Evolutionary conservation across 495 filamentous ascomycete genomes (phyloP).

Genomic region (Penicillium argentinense): DNA sequence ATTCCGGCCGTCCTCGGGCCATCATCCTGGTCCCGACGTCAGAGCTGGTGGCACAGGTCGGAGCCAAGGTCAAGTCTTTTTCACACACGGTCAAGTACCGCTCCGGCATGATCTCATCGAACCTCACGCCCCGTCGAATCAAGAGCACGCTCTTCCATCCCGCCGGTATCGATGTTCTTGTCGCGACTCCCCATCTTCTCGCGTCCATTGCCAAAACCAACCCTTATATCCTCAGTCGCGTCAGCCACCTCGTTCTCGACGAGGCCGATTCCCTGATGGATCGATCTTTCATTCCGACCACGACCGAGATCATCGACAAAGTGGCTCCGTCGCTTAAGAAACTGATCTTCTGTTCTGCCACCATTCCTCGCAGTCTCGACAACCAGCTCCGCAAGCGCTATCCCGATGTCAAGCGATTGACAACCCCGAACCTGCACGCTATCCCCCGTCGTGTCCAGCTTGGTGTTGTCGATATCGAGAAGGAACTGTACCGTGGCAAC

Average conservation of each 20-base stretch:
- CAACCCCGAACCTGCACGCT: slow-evolving; percentile 92
- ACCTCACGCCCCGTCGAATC: slow-evolving; percentile 73
- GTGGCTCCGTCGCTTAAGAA: slow-evolving; percentile 75
- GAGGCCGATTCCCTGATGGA: slow-evolving; percentile 96
- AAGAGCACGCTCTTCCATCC: slow-evolving; percentile 80
- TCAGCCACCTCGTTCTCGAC: slow-evolving; percentile 83
- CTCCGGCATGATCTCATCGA: slow-evolving; percentile 74
- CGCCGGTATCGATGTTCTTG: slow-evolving; percentile 77
- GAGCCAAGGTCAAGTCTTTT: slow-evolving; percentile 71
- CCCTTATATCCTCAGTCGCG: slow-evolving; percentile 84
- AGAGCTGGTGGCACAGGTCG: slow-evolving; percentile 89
- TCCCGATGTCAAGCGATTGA: slow-evolving; percentile 78
- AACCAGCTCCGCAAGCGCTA: slow-evolving; percentile 75
- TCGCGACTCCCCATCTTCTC: slow-evolving; percentile 87
- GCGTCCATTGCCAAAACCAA: slow-evolving; percentile 80
- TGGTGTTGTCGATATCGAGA: slow-evolving; percentile 86
- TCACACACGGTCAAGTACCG: slow-evolving; percentile 83
- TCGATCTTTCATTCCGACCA: slow-evolving; percentile 81
- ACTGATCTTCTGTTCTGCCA: slow-evolving; percentile 94
- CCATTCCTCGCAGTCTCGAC: slow-evolving; percentile 87
- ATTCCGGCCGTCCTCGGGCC: slow-evolving; percentile 74
- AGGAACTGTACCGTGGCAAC: slow-evolving; percentile 87
- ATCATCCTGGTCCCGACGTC: slow-evolving; percentile 92
- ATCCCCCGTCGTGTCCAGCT: slow-evolving; percentile 94
- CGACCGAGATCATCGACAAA: slow-evolving; percentile 76